Percentiles rank a stretch among this genome's conserved stretches.
Evolutionary conservation across 345 rosid species (phyloP).

Genomic region (Gossypium ekmanianum): DNA sequence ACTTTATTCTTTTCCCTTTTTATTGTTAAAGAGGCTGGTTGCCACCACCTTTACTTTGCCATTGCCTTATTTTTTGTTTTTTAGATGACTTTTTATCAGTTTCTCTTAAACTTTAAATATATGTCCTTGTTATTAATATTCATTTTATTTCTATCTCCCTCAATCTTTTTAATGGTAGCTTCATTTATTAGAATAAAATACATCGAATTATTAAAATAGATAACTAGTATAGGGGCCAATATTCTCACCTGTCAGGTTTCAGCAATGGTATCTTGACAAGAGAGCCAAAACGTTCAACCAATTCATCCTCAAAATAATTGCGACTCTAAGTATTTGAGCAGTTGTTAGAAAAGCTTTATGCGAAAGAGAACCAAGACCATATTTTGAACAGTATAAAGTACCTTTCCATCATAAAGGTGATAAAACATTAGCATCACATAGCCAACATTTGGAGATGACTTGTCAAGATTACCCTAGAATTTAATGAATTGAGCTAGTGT

Average conservation of each 20-base stretch:
- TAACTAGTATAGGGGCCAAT: neutral
- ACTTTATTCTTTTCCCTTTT: neutral
- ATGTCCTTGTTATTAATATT: neutral
- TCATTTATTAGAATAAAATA: neutral
- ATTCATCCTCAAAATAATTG: slow-evolving; percentile 74
- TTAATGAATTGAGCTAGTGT: slow-evolving; percentile 20
- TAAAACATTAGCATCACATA: slow-evolving; percentile 92
- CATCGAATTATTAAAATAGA: neutral
- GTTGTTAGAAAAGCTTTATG: slow-evolving; percentile 11
- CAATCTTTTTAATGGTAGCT: neutral
- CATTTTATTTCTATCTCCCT: slow-evolving; percentile 1
- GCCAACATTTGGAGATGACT: slow-evolving; percentile 76
- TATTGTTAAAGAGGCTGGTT: neutral
- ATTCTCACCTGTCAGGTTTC: slow-evolving; percentile 63
- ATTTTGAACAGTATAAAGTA: slow-evolving; percentile 24
- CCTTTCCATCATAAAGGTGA: slow-evolving; percentile 97
- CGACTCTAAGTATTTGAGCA: slow-evolving; percentile 52
- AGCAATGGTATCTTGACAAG: slow-evolving; percentile 88
- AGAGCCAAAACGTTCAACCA: slow-evolving; percentile 84
- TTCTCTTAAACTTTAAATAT: neutral
- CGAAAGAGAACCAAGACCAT: slow-evolving; percentile 9
- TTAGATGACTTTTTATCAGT: neutral
- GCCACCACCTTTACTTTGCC: neutral
- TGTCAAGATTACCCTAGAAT: slow-evolving; percentile 92
- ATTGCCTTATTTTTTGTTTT: neutral